A percentile compares a stretch with the other conserved stretches of the same genome.
These are phyloP conservation scores for Penicillium lagena DNA, from an alignment of 495 filamentous ascomycete genomes.

Conservation along the genomic window DNA sequence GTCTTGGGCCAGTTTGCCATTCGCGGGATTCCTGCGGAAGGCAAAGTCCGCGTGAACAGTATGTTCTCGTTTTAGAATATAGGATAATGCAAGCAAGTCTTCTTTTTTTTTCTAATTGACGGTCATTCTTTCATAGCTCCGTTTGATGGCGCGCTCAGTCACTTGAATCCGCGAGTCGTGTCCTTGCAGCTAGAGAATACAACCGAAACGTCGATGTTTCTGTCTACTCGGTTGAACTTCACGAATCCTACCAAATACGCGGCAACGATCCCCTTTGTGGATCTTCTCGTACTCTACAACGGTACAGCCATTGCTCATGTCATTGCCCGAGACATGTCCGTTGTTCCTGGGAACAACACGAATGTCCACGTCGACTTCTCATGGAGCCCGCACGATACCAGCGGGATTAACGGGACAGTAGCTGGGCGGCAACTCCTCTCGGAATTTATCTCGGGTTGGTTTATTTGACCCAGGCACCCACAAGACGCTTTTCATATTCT, in stretches of 20 bases:
- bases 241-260: slow-evolving; percentile 88
- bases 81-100: slow-evolving; percentile 17
- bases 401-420: slow-evolving; percentile 51
- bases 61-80: slow-evolving; percentile 33
- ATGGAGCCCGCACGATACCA: slow-evolving; percentile 63
- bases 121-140: slow-evolving; percentile 27
- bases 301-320: slow-evolving; percentile 68
- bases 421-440: slow-evolving; percentile 70
- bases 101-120: slow-evolving; percentile 9
- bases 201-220: slow-evolving; percentile 55
- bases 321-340: slow-evolving; percentile 49
- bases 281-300: slow-evolving; percentile 69
- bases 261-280: slow-evolving; percentile 69
- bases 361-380: slow-evolving; percentile 60
- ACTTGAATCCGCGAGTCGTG: slow-evolving; percentile 54
- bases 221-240: slow-evolving; percentile 67
- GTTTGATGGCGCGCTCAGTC: slow-evolving; percentile 39
- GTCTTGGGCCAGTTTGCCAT: slow-evolving; percentile 72
- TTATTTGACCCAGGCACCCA: neutral
- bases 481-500: neutral
- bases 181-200: slow-evolving; percentile 64
- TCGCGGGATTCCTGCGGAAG: slow-evolving; percentile 76
- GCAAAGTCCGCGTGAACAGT: slow-evolving; percentile 84
- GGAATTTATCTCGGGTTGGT: slow-evolving; percentile 75
- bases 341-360: slow-evolving; percentile 65